These are phyloP conservation scores for Malania oleifera DNA, from an alignment of 164 flowering plant species.

Conservation along the genomic window DNA sequence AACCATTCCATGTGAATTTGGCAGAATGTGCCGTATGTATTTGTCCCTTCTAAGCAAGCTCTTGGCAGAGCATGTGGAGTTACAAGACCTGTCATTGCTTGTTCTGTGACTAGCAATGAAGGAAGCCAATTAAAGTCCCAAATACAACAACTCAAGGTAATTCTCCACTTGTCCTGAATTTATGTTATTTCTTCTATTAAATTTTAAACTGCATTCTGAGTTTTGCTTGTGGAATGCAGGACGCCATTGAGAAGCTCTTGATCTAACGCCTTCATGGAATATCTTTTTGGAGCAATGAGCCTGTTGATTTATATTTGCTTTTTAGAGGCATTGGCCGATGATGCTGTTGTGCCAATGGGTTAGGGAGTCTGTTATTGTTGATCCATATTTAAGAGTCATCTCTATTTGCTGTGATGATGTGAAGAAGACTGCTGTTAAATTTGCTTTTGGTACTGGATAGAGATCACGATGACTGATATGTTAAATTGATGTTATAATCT, in stretches of 20 bases:
- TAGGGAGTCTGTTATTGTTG: no score
- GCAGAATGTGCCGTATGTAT: slow-evolving; percentile 90
- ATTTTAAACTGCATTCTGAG: slow-evolving; percentile 2
- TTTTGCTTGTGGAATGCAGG: slow-evolving; percentile 29
- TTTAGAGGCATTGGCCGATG: slow-evolving; percentile 32
- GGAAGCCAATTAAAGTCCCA: slow-evolving; percentile 84
- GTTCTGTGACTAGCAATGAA: slow-evolving; percentile 84
- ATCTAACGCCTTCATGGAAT: slow-evolving; percentile 23
- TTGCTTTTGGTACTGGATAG: no score
- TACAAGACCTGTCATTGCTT: slow-evolving; percentile 77
- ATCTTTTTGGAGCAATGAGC: slow-evolving; percentile 34
- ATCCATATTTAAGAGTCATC: no score
- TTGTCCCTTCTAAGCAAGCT: slow-evolving; percentile 82
- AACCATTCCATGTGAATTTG: neutral
- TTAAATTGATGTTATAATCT: no score
- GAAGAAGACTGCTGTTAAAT: no score
- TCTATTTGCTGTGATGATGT: no score
- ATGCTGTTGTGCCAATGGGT: slow-evolving; percentile 14
- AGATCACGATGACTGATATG: no score
- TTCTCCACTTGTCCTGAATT: neutral
- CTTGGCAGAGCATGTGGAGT: slow-evolving; percentile 95
- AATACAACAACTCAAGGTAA: slow-evolving; percentile 71
- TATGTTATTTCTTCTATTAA: neutral
- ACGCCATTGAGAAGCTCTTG: slow-evolving; percentile 66
- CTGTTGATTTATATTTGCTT: slow-evolving; percentile 15